Conservation (phyloP, 2,329 filamentous ascomycete species). For the Monosporascus sp. region DNA sequence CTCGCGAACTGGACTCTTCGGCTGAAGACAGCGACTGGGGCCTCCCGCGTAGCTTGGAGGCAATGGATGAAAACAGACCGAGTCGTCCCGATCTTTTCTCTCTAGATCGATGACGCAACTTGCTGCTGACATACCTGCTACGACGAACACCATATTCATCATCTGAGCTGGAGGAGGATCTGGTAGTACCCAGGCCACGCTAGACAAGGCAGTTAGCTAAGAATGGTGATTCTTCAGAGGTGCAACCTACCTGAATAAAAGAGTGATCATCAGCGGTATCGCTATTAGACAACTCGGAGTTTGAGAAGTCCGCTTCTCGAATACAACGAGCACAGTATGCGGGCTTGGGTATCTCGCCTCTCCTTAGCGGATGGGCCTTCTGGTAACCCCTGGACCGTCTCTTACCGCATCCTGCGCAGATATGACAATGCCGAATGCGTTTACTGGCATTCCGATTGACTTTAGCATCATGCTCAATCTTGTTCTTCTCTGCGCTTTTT, state of each 20-base stretch:
- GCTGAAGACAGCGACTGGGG: conserved; percentile 5
- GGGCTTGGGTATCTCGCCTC: conserved; percentile 17
- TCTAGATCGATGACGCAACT: conserved; percentile 1
- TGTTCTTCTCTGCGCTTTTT: not conserved
- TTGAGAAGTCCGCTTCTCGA: conserved; percentile 7
- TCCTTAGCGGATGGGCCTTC: conserved; percentile 17
- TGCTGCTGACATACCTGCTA: conserved; percentile 3
- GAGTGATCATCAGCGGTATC: conserved; percentile 1
- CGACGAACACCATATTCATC: not conserved
- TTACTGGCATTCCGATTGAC: conserved; percentile 8
- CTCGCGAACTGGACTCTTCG: conserved; percentile 10
- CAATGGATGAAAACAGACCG: conserved; percentile 5
- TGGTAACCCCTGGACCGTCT: conserved; percentile 18
- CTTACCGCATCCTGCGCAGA: conserved; percentile 21
- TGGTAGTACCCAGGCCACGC: conserved; percentile 1
- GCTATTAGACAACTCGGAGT: conserved; percentile 1
- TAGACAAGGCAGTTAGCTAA: conserved; percentile 6
- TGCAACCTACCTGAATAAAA: conserved; percentile 1
- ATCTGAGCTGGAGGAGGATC: conserved; percentile 3
- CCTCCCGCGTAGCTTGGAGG: not conserved
- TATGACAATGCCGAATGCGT: conserved; percentile 18
- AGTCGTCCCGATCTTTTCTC: conserved; percentile 7
- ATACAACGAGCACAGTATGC: conserved; percentile 19
- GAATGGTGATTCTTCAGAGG: not conserved
- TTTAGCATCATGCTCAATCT: not conserved